phyloP scores from a whole-genome alignment of 805 yeast genomes.

The Candida gorgasii region DNA sequence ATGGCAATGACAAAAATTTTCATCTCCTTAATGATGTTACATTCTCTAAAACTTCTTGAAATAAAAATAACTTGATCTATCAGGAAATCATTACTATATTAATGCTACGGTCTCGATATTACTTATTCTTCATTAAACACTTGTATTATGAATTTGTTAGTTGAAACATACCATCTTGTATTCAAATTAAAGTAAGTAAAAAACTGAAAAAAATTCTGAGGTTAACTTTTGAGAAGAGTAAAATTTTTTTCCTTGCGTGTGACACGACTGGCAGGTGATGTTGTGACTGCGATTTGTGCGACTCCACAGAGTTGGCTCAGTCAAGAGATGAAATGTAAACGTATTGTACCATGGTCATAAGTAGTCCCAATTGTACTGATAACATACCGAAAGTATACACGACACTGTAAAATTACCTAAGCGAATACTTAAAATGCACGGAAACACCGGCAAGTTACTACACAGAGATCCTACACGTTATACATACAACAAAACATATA shows the following conservation, averaged over 20 bases:
- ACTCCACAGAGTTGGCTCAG: too few species aligned
- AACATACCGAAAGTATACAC: too few species aligned
- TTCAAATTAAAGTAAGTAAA: slow-evolving; percentile 8
- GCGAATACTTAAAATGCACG: too few species aligned
- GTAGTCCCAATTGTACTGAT: too few species aligned
- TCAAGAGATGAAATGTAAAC: too few species aligned
- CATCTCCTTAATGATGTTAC: neutral
- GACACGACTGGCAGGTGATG: slow-evolving; percentile 6
- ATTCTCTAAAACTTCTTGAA: neutral
- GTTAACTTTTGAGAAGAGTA: slow-evolving; percentile 9
- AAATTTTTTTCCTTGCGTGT: slow-evolving; percentile 10
- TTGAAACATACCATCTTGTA: slow-evolving; percentile 16
- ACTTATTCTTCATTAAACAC: neutral
- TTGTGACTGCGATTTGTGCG: slow-evolving; percentile 13
- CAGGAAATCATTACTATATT: neutral
- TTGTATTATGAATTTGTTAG: neutral
- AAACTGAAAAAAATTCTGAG: slow-evolving; percentile 7
- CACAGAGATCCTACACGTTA: too few species aligned
- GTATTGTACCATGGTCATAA: too few species aligned
- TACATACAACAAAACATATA: neutral
- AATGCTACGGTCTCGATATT: neutral
- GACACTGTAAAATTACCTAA: neutral
- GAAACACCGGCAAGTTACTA: too few species aligned
- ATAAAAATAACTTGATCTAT: neutral
- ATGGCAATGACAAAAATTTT: neutral